Evolutionary conservation across 106 monocot genomes (phyloP).

Genomic region (Acanthochlamys bracteata): DNA sequence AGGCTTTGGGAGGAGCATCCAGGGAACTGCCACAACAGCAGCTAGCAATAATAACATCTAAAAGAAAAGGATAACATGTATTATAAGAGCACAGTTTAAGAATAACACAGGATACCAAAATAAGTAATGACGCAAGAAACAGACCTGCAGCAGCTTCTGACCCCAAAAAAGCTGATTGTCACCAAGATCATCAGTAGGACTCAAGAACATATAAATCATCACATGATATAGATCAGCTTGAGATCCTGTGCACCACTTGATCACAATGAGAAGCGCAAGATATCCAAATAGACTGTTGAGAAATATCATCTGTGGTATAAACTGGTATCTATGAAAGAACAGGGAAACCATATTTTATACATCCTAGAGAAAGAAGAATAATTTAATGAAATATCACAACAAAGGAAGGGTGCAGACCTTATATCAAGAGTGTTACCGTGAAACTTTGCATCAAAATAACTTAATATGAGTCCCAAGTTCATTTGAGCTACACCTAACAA

Average conservation of each 20-base stretch:
- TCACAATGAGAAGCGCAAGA: slow-evolving; percentile 60
- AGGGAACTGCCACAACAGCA: slow-evolving; percentile 86
- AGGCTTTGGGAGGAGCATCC: slow-evolving; percentile 99
- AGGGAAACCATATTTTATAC: not conserved
- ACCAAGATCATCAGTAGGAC: slow-evolving; percentile 63
- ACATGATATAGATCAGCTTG: slow-evolving; percentile 86
- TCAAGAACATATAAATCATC: slow-evolving; percentile 86
- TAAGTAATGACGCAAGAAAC: not conserved
- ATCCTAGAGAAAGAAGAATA: not conserved
- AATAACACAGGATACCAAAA: not conserved
- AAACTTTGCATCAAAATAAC: slow-evolving; percentile 96
- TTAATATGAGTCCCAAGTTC: slow-evolving; percentile 87
- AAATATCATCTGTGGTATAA: slow-evolving; percentile 81
- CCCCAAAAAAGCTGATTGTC: slow-evolving; percentile 84
- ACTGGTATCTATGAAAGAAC: slow-evolving; percentile 50
- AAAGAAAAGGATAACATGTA: slow-evolving; percentile 11
- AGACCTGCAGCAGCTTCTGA: slow-evolving; percentile 63
- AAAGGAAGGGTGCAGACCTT: slow-evolving; percentile 28
- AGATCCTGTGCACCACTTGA: slow-evolving; percentile 84
- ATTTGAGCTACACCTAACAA: slow-evolving; percentile 84
- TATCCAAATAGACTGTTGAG: slow-evolving; percentile 82
- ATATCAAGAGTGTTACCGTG: slow-evolving; percentile 74
- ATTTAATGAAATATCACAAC: not conserved
- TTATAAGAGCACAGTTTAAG: not conserved
- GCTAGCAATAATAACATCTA: slow-evolving; percentile 85